phyloP scores from a whole-genome alignment of 1,139 yeast species.

The Diutina sp. region DNA sequence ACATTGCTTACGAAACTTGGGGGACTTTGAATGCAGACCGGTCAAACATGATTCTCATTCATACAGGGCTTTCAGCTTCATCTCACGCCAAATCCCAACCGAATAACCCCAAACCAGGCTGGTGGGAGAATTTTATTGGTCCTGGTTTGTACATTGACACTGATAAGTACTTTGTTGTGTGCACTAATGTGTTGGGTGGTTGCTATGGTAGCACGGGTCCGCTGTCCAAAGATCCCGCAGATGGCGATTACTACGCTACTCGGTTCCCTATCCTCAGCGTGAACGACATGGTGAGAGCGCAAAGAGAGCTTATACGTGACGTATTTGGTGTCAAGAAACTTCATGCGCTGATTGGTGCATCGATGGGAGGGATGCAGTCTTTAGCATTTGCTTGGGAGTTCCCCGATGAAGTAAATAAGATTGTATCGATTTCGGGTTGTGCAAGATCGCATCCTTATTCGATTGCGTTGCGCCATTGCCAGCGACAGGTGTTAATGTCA shows the following conservation, averaged over 20 bases:
- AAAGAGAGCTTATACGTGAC: constrained; percentile 50
- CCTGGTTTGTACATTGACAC: constrained; percentile 75
- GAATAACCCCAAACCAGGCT: constrained; percentile 61
- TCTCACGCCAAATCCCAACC: constrained; percentile 88
- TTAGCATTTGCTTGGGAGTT: constrained; percentile 79
- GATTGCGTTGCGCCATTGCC: constrained; percentile 87
- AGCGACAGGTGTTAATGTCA: constrained; percentile 85
- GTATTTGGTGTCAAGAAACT: constrained; percentile 51
- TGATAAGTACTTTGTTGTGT: constrained; percentile 63
- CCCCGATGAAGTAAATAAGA: constrained; percentile 59
- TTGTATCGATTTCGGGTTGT: constrained; percentile 78
- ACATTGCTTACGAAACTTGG: constrained; percentile 89
- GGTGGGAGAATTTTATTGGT: constrained; percentile 96
- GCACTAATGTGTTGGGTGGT: constrained; percentile 88
- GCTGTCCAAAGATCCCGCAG: constrained; percentile 65
- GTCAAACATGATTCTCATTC: constrained; percentile 66
- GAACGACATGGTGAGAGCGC: constrained; percentile 88
- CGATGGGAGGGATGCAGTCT: constrained; percentile 97
- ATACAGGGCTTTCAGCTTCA: constrained; percentile 87
- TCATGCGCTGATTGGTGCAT: constrained; percentile 78
- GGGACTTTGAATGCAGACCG: constrained; percentile 41
- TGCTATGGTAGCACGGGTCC: constrained; percentile 97
- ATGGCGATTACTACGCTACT: constrained; percentile 60
- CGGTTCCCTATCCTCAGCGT: constrained; percentile 78
- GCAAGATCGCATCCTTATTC: constrained; percentile 92